Conservation (phyloP, 2,329 filamentous ascomycete genomes). For the Scedosporium dehoogii region DNA sequence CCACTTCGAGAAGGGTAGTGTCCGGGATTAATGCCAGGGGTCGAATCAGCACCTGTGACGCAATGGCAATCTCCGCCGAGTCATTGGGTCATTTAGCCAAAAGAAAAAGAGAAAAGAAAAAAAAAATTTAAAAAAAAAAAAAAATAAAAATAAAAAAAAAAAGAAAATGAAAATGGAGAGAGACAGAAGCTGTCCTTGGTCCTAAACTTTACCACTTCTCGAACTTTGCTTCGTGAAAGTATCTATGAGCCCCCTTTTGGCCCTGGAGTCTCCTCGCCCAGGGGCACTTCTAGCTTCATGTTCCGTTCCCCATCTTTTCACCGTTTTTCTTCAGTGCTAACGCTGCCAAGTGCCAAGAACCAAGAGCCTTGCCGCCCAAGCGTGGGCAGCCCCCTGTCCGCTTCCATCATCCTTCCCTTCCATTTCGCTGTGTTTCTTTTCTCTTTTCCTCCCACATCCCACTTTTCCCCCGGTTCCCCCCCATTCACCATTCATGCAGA, state of each 20-base stretch:
- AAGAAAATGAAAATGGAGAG: neutral
- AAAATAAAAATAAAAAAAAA: neutral
- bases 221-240: neutral
- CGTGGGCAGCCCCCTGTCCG: neutral
- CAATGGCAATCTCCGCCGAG: neutral
- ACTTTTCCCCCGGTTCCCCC: neutral
- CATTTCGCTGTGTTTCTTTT: neutral
- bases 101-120: neutral
- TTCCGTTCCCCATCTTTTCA: neutral
- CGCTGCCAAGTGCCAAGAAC: neutral
- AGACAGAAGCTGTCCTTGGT: neutral
- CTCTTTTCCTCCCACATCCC: neutral
- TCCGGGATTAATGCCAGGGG: neutral
- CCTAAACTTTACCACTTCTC: neutral
- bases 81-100: neutral
- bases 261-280: neutral
- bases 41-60: neutral
- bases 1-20: neutral
- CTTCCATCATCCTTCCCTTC: neutral
- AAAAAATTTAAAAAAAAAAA: too few species aligned
- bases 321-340: neutral
- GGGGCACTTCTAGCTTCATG: too few species aligned
- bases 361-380: neutral
- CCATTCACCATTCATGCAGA: neutral
- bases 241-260: neutral